Percentiles rank a stretch among this genome's conserved stretches.
phyloP scores from a whole-genome alignment of 805 yeast genomes.

The Lipomyces spencermartinsiae region DNA sequence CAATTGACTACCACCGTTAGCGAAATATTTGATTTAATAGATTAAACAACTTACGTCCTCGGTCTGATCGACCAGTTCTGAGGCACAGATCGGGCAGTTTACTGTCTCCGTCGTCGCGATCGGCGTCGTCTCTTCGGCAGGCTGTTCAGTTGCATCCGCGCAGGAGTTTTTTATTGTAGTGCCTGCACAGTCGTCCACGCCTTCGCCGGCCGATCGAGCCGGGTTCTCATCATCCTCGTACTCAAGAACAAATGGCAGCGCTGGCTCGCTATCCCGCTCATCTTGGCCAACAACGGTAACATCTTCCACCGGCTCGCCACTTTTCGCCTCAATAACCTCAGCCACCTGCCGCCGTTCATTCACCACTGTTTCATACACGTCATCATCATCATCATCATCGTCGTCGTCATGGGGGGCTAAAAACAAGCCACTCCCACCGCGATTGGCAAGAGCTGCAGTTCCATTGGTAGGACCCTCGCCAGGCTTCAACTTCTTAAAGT shows the following conservation, averaged over 20 bases:
- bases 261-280: neutral
- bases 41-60: slow-evolving; percentile 4
- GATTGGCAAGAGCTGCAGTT: neutral
- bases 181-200: neutral
- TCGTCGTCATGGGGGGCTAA: neutral
- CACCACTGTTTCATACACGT: neutral
- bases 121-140: neutral
- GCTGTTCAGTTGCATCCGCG: neutral
- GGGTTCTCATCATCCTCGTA: neutral
- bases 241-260: slow-evolving; percentile 3
- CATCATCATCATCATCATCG: neutral
- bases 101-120: neutral
- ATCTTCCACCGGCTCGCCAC: neutral
- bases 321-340: neutral
- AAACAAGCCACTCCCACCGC: neutral
- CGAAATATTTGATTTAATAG: neutral
- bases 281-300: neutral
- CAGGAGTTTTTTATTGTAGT: neutral
- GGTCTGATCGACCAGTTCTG: neutral
- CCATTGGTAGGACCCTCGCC: neutral
- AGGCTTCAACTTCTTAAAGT: slow-evolving; percentile 6
- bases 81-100: neutral
- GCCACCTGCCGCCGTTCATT: neutral
- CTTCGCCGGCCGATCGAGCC: neutral
- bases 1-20: neutral